Evolutionary conservation across 176 grass and related monocot genomes (phyloP), one percentile per base, ranked within the genome.

Genomic region (Secale cereale): DNA sequence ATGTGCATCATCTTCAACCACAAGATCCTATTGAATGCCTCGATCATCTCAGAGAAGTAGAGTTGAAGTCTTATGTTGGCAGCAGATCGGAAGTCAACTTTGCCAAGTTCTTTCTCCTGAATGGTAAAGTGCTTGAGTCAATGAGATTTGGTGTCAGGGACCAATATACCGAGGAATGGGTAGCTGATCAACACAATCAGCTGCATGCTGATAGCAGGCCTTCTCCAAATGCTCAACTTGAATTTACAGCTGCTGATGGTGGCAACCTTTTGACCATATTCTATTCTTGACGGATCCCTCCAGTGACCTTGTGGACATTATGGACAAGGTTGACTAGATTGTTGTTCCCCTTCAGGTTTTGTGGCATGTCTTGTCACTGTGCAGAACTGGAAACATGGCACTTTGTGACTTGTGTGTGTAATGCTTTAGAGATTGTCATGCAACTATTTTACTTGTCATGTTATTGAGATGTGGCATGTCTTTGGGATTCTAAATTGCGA

Each of bases 31-130:
- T 74, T 1, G 36, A 83, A 29, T 83, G 54, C 17, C 69, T 74
- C 39, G 54, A 83, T 12, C 52, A 62, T 45, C 81, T 83, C 8
- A 61, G 39, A 62, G 20, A 30, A 62, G 36, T 83, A 40, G 54
- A 59, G 8, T 7, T 82, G 7, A 60, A 60, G 5, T 22, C 28
- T 20, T 82, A 82, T 28, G 5, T 29, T 9, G 81, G 52, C 50
- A 61, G 11, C 46, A 41, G n/a, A 20, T 8, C 50, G 0, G 25
- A 82, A 73, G 81, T 73, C 35, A 54, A 40, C 32, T 82, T 82
- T 41, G 67, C 81, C 50, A 82, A 82, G 35, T 82, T 72, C 67
- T 72, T 82, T 82, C n/a, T 82, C 70, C 17, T 71, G 48, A 82
- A 60, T 71, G 81, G 67, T 30, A 29, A 83, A 40, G 81, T 73